Percentiles rank a stretch among this genome's conserved stretches.
Conservation (phyloP, 768 basidiomycete species). For the Termitomyces titanicus region DNA sequence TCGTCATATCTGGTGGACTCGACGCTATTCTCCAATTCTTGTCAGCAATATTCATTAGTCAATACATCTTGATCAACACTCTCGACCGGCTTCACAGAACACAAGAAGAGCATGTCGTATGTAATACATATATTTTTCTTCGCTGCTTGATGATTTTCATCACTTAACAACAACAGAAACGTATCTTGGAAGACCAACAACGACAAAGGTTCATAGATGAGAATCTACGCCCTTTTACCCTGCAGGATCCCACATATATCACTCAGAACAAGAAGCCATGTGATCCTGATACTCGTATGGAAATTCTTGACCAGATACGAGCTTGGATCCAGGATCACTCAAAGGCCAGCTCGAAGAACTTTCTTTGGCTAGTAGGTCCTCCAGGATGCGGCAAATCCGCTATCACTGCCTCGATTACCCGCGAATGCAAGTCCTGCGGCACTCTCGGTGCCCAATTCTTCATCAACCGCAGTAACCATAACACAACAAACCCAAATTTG, state of each 20-base stretch:
- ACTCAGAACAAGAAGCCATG: not conserved
- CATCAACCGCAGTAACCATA: slow-evolving; percentile 9
- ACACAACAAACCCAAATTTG: not conserved
- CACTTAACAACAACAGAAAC: no score
- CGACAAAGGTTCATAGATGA: no score
- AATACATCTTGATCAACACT: no score
- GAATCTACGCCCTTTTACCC: no score
- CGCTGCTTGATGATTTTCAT: no score
- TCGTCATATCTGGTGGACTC: not conserved
- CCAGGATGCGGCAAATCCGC: slow-evolving; percentile 9
- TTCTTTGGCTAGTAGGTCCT: slow-evolving; percentile 7
- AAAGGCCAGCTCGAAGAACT: slow-evolving; percentile 1
- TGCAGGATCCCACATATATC: not conserved
- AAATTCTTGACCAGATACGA: not conserved
- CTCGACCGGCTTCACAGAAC: no score
- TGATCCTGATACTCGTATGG: not conserved
- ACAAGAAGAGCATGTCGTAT: no score
- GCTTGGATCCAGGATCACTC: not conserved
- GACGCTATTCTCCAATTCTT: slow-evolving; percentile 1
- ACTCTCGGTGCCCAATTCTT: slow-evolving; percentile 8
- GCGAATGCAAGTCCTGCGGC: not conserved
- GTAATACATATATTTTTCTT: no score
- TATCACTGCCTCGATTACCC: slow-evolving; percentile 4
- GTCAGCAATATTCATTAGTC: not conserved
- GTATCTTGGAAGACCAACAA: no score